Conservation (phyloP, 371 early-diverging fungal genomes). For the Capillidium rhysosporum region DNA sequence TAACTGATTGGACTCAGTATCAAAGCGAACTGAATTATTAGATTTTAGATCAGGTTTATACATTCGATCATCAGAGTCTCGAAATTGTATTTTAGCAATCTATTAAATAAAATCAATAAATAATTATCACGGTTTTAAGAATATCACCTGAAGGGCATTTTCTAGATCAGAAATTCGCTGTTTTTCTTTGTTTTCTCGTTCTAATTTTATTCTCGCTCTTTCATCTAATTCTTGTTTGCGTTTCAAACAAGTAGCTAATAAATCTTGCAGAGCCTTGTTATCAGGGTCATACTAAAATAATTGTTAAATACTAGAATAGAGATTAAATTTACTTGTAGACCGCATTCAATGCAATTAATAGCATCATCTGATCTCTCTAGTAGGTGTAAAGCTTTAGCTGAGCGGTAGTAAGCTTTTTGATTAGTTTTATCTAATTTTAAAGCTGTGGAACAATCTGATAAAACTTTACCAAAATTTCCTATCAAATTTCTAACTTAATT, state of each 20-base stretch:
- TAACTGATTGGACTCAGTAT: constrained; percentile 35
- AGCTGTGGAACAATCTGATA: constrained; percentile 77
- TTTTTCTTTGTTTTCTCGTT: constrained; percentile 20
- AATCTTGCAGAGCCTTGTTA: constrained; percentile 32
- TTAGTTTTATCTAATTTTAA: constrained; percentile 56
- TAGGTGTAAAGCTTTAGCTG: constrained; percentile 54
- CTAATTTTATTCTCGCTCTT: constrained; percentile 21
- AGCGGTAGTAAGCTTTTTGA: constrained; percentile 81
- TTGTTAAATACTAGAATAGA: neutral
- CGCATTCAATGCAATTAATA: constrained; percentile 57
- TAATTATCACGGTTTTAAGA: neutral
- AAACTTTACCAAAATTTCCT: constrained; percentile 63
- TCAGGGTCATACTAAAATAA: constrained; percentile 30
- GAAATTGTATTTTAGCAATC: constrained; percentile 1
- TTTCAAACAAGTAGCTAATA: constrained; percentile 19
- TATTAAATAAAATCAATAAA: neutral
- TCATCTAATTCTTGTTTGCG: constrained; percentile 19
- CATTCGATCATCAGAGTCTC: neutral
- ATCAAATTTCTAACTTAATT: constrained; percentile 2
- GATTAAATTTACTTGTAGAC: constrained; percentile 18
- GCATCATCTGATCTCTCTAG: constrained; percentile 71
- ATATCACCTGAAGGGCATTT: constrained; percentile 22
- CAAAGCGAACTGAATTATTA: constrained; percentile 27
- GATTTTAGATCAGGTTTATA: constrained; percentile 6
- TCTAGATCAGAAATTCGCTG: constrained; percentile 11